Evolutionary conservation across 768 basidiomycete genomes (phyloP).

Genomic region (Tricholoma furcatifolium): DNA sequence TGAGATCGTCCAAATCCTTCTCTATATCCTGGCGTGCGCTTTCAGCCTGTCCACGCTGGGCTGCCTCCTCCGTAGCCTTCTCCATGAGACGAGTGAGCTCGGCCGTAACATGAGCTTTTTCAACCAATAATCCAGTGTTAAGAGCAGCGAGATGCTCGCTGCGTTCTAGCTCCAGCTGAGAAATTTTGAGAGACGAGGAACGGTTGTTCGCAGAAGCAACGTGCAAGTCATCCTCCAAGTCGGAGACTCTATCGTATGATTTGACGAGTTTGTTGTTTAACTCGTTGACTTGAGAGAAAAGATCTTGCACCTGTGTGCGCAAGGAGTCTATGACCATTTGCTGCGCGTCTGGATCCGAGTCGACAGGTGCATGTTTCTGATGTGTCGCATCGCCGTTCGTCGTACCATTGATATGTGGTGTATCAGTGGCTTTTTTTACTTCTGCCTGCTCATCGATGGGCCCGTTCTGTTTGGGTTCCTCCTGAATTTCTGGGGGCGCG

Average conservation of each 20-base stretch:
- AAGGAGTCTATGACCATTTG: constrained; percentile 80
- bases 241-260: constrained; percentile 88
- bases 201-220: constrained; percentile 59
- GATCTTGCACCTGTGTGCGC: constrained; percentile 78
- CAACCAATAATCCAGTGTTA: constrained; percentile 89
- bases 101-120: constrained; percentile 83
- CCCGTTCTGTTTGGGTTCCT: constrained; percentile 1
- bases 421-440: constrained; percentile 1
- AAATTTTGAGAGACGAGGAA: constrained; percentile 61
- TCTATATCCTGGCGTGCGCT: constrained; percentile 81
- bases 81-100: constrained; percentile 95
- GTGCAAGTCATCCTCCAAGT: constrained; percentile 89
- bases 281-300: constrained; percentile 86
- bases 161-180: constrained; percentile 81
- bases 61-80: constrained; percentile 92
- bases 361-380: constrained; percentile 13
- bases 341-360: constrained; percentile 63
- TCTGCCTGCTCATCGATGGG: neutral
- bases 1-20: constrained; percentile 92
- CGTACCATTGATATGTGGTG: constrained; percentile 16
- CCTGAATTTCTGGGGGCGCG: constrained; percentile 7
- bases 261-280: constrained; percentile 92
- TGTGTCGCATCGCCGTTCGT: constrained; percentile 17
- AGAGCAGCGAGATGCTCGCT: constrained; percentile 86
- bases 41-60: constrained; percentile 88